phyloP scores from a whole-genome alignment of 2,329 filamentous ascomycete genomes.

The Juglanconis sp. region DNA sequence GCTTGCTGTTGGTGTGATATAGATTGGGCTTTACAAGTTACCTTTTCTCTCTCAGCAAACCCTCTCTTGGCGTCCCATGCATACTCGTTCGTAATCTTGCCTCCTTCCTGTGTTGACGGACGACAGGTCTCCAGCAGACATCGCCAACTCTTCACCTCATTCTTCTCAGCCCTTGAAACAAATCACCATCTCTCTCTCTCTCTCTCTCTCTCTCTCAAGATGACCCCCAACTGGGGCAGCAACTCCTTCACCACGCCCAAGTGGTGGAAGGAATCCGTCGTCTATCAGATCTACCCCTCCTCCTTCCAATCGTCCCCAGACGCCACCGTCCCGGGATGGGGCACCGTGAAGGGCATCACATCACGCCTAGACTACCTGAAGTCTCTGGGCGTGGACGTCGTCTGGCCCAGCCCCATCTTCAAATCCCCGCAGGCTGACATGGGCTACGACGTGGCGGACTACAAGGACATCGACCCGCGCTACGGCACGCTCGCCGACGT shows the following conservation, averaged over 20 bases:
- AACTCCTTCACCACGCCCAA: slow-evolving; percentile 21
- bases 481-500: slow-evolving; percentile 69
- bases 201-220: background rate
- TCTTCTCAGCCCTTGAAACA: background rate
- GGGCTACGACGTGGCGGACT: slow-evolving; percentile 70
- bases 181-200: background rate
- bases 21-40: background rate
- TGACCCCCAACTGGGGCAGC: slow-evolving; percentile 2
- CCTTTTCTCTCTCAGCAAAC: background rate
- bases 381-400: slow-evolving; percentile 54
- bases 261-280: slow-evolving; percentile 60
- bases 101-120: background rate
- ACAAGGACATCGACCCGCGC: slow-evolving; percentile 60
- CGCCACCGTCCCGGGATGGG: slow-evolving; percentile 41
- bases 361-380: slow-evolving; percentile 54
- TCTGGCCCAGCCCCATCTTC: slow-evolving; percentile 52
- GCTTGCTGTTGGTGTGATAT: background rate
- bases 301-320: slow-evolving; percentile 58
- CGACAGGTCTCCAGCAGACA: background rate
- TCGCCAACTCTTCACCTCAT: background rate
- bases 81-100: background rate
- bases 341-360: slow-evolving; percentile 57
- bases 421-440: slow-evolving; percentile 61
- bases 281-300: slow-evolving; percentile 62
- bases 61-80: background rate